Evolutionary conservation across 164 flowering plant genomes (phyloP), one percentile per base, ranked within the genome.

Genomic region (Vitis cinerea): DNA sequence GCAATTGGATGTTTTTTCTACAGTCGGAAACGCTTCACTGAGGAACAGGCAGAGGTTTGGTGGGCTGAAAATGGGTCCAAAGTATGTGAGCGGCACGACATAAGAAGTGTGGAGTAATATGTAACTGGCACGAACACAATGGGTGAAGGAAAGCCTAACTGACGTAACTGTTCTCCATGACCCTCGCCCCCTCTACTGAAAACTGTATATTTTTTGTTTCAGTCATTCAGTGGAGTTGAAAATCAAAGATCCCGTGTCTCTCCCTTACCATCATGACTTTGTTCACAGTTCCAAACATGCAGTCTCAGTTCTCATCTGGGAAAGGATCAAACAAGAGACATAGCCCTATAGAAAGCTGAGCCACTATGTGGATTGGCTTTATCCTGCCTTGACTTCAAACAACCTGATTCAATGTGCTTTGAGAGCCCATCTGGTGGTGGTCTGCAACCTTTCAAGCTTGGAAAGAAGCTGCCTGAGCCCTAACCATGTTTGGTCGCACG

Each of bases 11-110:
- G 14, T 49, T 30, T 66, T 80, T 71, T 63, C 73, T 62, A 54
- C 88, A 93, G 98, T 71, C 88, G 97, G 64, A 90, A 79, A 75
- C 85, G 80, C 48, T 93, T 90, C 77, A 84, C 82, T 1, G 94
- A 93, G 78, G 86, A 78, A 69, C 82, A 89, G 74, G 97, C 97
- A 48, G 95, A 91, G 82, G 84, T 76, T 60, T 93, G 98, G 98
- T 93, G 98, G 97, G 77, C 86, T 53, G 93, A 84, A 66, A 79
- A 91, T 74, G 89, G 82, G 44, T 65, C 72, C 14, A 82, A 75
- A 63, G 85, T 93, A 23, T 85, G 78, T n/a, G 82, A 90, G 68
- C 81, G 83, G 75, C 84, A 87, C 74, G 79, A 85, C 64, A 81
- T 84, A 63, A 63, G 3, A 59, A 72, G 53, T 66, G 31, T 70